Evolutionary conservation across 345 rosid genomes (phyloP).

Genomic region (Linum trigynum): DNA sequence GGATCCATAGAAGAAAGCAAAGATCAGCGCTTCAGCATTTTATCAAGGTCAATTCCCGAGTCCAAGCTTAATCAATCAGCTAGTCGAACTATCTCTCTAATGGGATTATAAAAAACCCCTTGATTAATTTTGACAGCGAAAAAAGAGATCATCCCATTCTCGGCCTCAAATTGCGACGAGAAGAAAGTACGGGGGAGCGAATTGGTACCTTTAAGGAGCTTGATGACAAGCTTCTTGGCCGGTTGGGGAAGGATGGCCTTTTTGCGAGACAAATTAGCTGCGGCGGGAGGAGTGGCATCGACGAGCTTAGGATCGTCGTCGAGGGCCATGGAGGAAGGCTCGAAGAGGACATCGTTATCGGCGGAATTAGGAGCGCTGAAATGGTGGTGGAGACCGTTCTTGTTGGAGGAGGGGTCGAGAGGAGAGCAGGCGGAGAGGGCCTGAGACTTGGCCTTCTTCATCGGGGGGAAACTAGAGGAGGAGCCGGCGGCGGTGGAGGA

Average conservation of each 20-base stretch:
- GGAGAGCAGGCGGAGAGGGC: conserved; percentile 41
- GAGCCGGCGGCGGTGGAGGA: conserved; percentile 18
- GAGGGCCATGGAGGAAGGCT: conserved; percentile 38
- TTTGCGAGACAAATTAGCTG: conserved; percentile 77
- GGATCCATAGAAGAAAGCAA: neutral
- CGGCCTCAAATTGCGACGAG: neutral
- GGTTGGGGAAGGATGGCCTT: conserved; percentile 83
- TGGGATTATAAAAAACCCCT: neutral
- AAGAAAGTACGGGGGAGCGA: neutral
- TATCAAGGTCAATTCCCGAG: neutral
- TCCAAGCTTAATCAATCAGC: neutral
- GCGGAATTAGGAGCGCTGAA: conserved; percentile 17
- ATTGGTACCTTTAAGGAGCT: conserved; percentile 61
- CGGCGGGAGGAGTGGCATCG: conserved; percentile 27
- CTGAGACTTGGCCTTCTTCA: conserved; percentile 76
- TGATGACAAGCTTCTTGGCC: conserved; percentile 79
- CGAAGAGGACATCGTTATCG: conserved; percentile 40
- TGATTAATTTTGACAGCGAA: neutral
- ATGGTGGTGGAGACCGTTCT: conserved; percentile 46
- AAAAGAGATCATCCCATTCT: neutral
- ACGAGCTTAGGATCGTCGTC: conserved; percentile 56
- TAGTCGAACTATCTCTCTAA: conserved; percentile 1
- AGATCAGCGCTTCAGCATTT: neutral
- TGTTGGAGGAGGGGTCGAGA: conserved; percentile 27
- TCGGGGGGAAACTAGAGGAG: conserved; percentile 18